phyloP scores from a whole-genome alignment of 2,329 filamentous ascomycete species.

The Fusarium sambucinum region DNA sequence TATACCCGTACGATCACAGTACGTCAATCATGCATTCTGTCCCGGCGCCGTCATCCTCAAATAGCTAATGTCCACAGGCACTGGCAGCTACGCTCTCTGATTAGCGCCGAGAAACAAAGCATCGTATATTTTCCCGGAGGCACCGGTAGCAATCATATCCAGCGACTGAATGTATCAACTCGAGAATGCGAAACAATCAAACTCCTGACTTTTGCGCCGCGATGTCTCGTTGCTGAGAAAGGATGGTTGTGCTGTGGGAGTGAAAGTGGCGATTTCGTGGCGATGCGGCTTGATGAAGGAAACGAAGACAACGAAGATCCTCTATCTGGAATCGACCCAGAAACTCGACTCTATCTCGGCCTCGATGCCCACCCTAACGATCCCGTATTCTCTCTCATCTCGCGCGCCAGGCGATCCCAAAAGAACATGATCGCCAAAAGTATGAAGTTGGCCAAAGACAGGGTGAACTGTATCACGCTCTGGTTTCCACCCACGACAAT shows the following conservation, averaged over 20 bases:
- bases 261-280: slow-evolving; percentile 86
- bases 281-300: slow-evolving; percentile 72
- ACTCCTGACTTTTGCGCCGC: slow-evolving; percentile 77
- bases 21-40: slow-evolving; percentile 52
- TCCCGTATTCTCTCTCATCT: slow-evolving; percentile 53
- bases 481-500: slow-evolving; percentile 65
- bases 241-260: slow-evolving; percentile 94
- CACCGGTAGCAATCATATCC: slow-evolving; percentile 72
- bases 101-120: slow-evolving; percentile 82
- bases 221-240: slow-evolving; percentile 86
- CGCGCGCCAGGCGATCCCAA: slow-evolving; percentile 55
- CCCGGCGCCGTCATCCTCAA: slow-evolving; percentile 24
- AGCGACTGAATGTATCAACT: slow-evolving; percentile 75
- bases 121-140: slow-evolving; percentile 88
- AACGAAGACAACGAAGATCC: slow-evolving; percentile 49
- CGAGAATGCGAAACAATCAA: slow-evolving; percentile 80
- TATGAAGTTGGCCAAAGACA: slow-evolving; percentile 67
- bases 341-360: slow-evolving; percentile 50
- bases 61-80: slow-evolving; percentile 65
- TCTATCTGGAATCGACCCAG: slow-evolving; percentile 50
- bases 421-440: slow-evolving; percentile 64
- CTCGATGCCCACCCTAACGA: slow-evolving; percentile 52
- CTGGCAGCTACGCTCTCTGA: slow-evolving; percentile 90
- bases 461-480: slow-evolving; percentile 75
- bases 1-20: slow-evolving; percentile 74